Conservation (phyloP, 2,329 filamentous ascomycete species). For the Pseudogymnoascus sp. region DNA sequence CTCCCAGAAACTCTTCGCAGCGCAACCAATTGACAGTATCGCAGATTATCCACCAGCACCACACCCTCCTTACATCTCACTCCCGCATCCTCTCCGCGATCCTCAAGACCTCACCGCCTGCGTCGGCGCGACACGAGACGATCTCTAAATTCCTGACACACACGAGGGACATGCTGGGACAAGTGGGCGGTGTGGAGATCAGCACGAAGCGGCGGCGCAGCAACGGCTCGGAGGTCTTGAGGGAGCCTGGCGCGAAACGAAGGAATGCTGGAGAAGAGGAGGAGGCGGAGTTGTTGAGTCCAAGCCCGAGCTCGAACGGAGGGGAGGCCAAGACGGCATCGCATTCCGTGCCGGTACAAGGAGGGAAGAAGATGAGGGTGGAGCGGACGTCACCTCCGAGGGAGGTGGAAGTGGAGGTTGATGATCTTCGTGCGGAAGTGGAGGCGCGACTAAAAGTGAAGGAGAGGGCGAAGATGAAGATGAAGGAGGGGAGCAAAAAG, state of each 20-base stretch:
- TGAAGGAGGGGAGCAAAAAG: constrained; percentile 6
- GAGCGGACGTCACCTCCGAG: neutral
- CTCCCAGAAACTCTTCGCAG: neutral
- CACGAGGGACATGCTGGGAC: neutral
- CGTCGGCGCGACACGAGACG: neutral
- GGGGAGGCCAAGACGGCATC: neutral
- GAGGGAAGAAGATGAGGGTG: neutral
- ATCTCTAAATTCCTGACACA: neutral
- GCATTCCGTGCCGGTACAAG: neutral
- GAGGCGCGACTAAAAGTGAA: constrained; percentile 3
- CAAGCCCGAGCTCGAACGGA: neutral
- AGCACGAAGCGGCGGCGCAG: neutral
- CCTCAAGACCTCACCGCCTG: neutral
- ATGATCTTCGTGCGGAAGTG: constrained; percentile 8
- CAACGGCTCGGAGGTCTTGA: neutral
- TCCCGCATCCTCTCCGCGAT: constrained; percentile 1
- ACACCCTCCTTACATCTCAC: neutral
- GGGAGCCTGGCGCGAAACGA: neutral
- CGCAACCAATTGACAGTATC: neutral
- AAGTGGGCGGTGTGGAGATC: neutral
- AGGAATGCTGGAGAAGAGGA: neutral
- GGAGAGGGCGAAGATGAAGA: constrained; percentile 2
- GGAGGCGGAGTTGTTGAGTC: neutral
- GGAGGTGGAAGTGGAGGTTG: neutral
- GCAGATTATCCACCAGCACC: constrained; percentile 7